Evolutionary conservation across 345 rosid genomes (phyloP).

Genomic region (Hibiscus tridactylites): DNA sequence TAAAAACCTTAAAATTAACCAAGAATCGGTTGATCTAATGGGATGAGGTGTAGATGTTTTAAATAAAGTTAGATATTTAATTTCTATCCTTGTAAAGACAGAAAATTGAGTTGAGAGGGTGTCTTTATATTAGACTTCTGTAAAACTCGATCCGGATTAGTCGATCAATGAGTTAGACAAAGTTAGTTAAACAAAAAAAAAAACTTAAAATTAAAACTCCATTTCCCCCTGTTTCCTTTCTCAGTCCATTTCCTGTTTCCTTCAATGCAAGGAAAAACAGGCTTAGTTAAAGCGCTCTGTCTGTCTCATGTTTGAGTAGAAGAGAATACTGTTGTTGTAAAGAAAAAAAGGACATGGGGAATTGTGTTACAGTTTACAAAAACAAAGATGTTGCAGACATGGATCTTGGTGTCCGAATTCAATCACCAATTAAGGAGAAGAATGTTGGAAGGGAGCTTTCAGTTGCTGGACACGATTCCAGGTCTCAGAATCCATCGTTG

Average conservation of each 20-base stretch:
- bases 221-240: background rate
- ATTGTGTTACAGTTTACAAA: constrained; percentile 27
- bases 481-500: constrained; percentile 11
- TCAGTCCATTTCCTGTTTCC: background rate
- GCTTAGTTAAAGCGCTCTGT: background rate
- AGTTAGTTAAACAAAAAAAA: accelerated
- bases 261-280: background rate
- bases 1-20: background rate
- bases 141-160: no score
- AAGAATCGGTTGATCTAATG: no score
- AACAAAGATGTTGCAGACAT: constrained; percentile 17
- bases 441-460: constrained; percentile 10
- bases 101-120: no score
- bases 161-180: no score
- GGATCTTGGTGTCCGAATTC: constrained; percentile 20
- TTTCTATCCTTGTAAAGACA: no score
- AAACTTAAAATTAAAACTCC: background rate
- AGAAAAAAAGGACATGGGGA: constrained; percentile 33
- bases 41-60: no score
- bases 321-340: background rate
- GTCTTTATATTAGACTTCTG: no score
- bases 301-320: constrained; percentile 3
- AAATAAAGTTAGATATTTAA: no score
- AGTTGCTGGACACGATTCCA: constrained; percentile 11
- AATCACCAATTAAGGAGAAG: constrained; percentile 24